A percentile compares a stretch with the other conserved stretches of the same genome.
These are phyloP conservation scores for Fusarium sp. DNA, from an alignment of 2,329 filamentous ascomycete genomes.

Conservation along the genomic window DNA sequence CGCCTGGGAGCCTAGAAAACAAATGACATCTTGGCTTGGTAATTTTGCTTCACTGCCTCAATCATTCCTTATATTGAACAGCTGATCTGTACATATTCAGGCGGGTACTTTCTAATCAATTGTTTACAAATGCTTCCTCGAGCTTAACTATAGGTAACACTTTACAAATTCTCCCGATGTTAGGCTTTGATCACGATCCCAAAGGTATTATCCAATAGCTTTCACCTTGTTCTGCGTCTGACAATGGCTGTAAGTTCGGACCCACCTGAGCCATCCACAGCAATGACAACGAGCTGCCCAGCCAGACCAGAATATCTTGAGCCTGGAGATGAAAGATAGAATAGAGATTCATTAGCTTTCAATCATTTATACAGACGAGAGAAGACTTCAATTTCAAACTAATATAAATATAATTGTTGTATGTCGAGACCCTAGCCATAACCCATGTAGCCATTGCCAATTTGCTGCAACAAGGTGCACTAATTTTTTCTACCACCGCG, in stretches of 20 bases:
- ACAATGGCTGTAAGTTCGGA: neutral
- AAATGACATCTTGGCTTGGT: neutral
- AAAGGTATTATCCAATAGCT: neutral
- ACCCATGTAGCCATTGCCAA: neutral
- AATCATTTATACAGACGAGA: neutral
- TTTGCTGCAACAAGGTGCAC: neutral
- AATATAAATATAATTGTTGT: neutral
- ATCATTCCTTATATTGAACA: neutral
- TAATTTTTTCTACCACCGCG: conserved; percentile 15
- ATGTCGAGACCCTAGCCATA: neutral
- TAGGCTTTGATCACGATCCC: neutral
- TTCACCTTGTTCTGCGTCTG: neutral
- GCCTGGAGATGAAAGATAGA: neutral
- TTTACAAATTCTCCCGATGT: neutral
- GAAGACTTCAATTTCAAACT: neutral
- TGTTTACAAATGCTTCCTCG: neutral
- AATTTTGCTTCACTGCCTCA: neutral
- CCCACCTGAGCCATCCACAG: neutral
- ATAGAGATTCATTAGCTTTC: neutral
- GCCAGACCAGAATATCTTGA: neutral
- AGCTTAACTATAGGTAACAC: neutral
- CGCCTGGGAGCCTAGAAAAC: neutral
- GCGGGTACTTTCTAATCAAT: neutral
- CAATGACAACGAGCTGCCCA: neutral
- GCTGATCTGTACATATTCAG: neutral